Percentiles rank a stretch among this genome's conserved stretches.
These are phyloP conservation scores for Epipyxis sp. DNA, from an alignment of 108 stramenopile genomes.

Conservation along the genomic window DNA sequence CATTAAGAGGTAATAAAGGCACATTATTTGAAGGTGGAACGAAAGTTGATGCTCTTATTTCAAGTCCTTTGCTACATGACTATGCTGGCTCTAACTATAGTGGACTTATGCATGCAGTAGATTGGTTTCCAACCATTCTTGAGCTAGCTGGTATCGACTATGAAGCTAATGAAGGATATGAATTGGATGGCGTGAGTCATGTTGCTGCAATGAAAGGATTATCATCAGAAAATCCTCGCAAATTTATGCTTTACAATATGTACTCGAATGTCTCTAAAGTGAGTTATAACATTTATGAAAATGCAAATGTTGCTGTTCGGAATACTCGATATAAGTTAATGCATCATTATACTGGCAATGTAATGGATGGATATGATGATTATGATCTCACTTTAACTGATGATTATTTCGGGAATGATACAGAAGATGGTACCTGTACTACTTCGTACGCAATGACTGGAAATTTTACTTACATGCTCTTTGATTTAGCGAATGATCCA, in stretches of 20 bases:
- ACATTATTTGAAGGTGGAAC: slow-evolving; percentile 60
- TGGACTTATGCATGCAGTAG: slow-evolving; percentile 32
- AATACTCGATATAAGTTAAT: neutral
- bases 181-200: neutral
- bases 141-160: neutral
- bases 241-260: neutral
- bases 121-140: slow-evolving; percentile 36
- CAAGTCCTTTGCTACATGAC: neutral
- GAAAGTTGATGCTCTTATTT: slow-evolving; percentile 9
- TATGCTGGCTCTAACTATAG: neutral
- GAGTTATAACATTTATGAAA: neutral
- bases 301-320: neutral
- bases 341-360: neutral
- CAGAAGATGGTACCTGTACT: neutral
- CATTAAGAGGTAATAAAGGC: slow-evolving; percentile 58
- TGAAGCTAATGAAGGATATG: neutral
- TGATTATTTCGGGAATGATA: neutral
- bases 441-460: neutral
- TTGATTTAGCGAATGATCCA: neutral
- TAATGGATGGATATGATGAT: neutral
- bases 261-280: neutral
- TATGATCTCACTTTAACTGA: neutral
- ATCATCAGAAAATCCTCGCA: neutral
- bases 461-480: neutral
- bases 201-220: neutral